These are phyloP conservation scores for Psilocybe tampanensis DNA, from an alignment of 768 basidiomycete genomes.

Conservation along the genomic window DNA sequence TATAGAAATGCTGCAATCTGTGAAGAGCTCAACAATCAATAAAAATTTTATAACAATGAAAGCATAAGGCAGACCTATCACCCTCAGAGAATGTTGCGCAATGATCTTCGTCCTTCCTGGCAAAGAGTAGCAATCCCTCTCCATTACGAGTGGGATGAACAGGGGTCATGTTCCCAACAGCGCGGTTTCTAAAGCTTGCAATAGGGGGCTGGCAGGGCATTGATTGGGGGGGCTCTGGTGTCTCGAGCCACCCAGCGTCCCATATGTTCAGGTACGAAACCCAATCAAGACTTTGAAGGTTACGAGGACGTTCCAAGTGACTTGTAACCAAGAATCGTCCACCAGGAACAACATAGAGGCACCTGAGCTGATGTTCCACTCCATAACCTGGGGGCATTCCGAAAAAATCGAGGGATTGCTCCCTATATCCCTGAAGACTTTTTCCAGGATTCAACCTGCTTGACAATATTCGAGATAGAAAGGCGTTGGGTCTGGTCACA, in stretches of 20 bases:
- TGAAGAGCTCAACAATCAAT: background rate
- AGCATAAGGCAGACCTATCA: background rate
- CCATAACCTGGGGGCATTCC: too few species aligned
- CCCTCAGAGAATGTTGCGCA: background rate
- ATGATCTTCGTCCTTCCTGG: background rate
- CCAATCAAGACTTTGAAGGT: background rate
- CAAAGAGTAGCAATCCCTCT: background rate
- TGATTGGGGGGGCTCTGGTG: too few species aligned
- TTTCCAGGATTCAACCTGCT: background rate
- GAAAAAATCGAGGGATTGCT: too few species aligned
- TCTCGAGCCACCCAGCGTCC: background rate
- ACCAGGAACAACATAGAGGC: background rate
- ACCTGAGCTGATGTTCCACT: background rate
- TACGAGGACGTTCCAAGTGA: too few species aligned
- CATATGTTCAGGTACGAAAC: background rate
- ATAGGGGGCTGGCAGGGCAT: background rate
- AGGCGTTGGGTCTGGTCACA: background rate
- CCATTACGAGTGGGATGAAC: background rate
- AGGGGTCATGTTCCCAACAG: background rate
- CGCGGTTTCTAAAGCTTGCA: background rate
- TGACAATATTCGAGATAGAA: background rate
- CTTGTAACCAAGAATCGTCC: background rate
- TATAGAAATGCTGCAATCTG: background rate
- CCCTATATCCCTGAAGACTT: background rate
- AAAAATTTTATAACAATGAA: too few species aligned